Conservation (phyloP, 306 rosid genomes). For the Cucumis melo region DNA sequence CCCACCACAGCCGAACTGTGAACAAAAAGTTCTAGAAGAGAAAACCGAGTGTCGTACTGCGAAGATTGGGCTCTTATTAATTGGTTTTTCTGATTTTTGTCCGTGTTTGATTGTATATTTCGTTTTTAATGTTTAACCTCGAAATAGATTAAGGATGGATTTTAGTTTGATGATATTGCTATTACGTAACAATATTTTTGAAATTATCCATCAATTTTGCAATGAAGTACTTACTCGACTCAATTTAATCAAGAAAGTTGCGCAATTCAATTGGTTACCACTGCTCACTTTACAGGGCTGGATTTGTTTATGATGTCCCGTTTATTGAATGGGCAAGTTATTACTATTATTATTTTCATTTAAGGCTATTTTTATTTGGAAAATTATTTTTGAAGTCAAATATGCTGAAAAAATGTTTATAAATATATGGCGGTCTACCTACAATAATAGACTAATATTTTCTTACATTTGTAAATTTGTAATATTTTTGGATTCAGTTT, state of each 20-base stretch:
- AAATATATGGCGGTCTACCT: too few species aligned
- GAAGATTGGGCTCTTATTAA: not conserved
- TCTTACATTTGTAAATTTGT: too few species aligned
- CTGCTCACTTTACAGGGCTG: not conserved
- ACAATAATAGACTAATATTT: too few species aligned
- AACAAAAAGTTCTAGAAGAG: not conserved
- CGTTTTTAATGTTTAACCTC: not conserved
- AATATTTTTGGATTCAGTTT: too few species aligned
- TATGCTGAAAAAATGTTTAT: too few species aligned
- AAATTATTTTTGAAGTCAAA: too few species aligned
- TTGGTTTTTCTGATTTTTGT: not conserved
- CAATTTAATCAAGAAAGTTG: not conserved
- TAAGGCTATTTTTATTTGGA: too few species aligned
- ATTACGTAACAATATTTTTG: not conserved
- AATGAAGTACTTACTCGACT: not conserved
- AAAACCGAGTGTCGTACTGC: not conserved
- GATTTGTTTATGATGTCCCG: too few species aligned
- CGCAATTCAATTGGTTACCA: not conserved
- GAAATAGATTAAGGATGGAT: not conserved
- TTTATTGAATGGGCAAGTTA: too few species aligned
- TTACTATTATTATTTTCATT: too few species aligned
- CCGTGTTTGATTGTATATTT: not conserved
- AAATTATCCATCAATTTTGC: not conserved
- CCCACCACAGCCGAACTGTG: not conserved
- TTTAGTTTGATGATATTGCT: not conserved